These are phyloP conservation scores for Raffaelea ambrosiae DNA, from an alignment of 2,329 filamentous ascomycete genomes.

Conservation along the genomic window DNA sequence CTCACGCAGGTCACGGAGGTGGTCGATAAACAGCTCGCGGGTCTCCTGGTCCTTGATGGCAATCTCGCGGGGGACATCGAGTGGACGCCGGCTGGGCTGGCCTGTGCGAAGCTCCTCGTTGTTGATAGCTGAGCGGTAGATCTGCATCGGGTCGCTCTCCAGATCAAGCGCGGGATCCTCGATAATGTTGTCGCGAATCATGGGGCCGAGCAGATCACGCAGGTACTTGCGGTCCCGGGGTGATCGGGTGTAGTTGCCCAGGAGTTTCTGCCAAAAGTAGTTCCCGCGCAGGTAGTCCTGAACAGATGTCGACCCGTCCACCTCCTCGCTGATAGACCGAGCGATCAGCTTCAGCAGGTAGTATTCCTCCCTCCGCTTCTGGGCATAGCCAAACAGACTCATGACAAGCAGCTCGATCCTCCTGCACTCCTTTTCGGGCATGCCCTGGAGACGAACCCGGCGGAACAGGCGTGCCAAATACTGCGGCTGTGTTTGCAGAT, in stretches of 20 bases:
- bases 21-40: slow-evolving; percentile 83
- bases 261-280: slow-evolving; percentile 86
- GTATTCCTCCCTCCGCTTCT: slow-evolving; percentile 95
- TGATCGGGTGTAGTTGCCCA: slow-evolving; percentile 80
- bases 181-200: slow-evolving; percentile 87
- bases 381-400: slow-evolving; percentile 93
- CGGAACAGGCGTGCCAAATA: slow-evolving; percentile 87
- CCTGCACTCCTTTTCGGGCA: slow-evolving; percentile 85
- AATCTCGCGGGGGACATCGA: slow-evolving; percentile 81
- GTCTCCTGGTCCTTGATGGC: slow-evolving; percentile 96
- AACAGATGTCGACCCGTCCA: slow-evolving; percentile 62
- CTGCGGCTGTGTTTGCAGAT: slow-evolving; percentile 90
- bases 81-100: slow-evolving; percentile 66
- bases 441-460: slow-evolving; percentile 72
- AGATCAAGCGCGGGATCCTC: slow-evolving; percentile 86
- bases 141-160: slow-evolving; percentile 95
- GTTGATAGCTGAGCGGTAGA: slow-evolving; percentile 91
- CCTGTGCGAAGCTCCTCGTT: slow-evolving; percentile 95
- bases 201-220: slow-evolving; percentile 71
- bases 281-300: slow-evolving; percentile 85
- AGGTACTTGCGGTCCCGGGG: slow-evolving; percentile 89
- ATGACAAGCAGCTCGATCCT: slow-evolving; percentile 89
- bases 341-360: slow-evolving; percentile 85
- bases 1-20: slow-evolving; percentile 86
- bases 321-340: slow-evolving; percentile 75